These are phyloP conservation scores for Oryza glumipatula DNA, from an alignment of 176 grass and related monocot species.

Conservation along the genomic window DNA sequence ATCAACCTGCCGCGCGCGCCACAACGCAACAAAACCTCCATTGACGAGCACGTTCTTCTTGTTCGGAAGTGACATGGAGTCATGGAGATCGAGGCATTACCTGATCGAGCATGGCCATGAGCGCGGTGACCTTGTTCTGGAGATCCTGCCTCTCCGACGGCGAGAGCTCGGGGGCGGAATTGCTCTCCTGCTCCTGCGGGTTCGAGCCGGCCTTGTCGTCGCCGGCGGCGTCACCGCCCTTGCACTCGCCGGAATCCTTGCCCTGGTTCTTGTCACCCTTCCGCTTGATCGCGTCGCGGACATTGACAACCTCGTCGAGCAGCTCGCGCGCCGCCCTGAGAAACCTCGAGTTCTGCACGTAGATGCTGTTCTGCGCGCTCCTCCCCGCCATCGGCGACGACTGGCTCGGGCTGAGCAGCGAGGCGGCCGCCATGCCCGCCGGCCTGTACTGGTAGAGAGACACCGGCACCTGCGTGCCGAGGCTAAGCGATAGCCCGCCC, in stretches of 20 bases:
- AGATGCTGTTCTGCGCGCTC: constrained; percentile 41
- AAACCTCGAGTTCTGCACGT: constrained; percentile 74
- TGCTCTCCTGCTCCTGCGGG: constrained; percentile 46
- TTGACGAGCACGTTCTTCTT: background rate
- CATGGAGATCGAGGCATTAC: constrained; percentile 14
- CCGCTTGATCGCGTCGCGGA: constrained; percentile 64
- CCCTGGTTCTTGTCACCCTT: constrained; percentile 54
- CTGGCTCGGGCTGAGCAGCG: constrained; percentile 51
- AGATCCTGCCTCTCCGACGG: constrained; percentile 85
- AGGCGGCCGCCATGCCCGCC: constrained; percentile 44
- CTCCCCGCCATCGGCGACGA: constrained; percentile 41
- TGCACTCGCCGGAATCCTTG: constrained; percentile 57
- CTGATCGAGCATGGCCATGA: constrained; percentile 90
- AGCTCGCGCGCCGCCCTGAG: constrained; percentile 73
- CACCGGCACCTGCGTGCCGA: constrained; percentile 71
- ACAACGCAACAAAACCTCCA: background rate
- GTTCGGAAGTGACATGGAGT: too few relatives aligned
- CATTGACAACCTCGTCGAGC: constrained; percentile 79
- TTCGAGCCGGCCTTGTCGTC: constrained; percentile 45
- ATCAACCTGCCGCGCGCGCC: constrained; percentile 49
- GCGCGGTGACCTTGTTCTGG: constrained; percentile 88
- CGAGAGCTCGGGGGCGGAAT: constrained; percentile 63
- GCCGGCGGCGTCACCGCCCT: constrained; percentile 39
- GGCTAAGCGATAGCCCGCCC: constrained; percentile 74
- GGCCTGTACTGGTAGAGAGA: constrained; percentile 71